phyloP scores from a whole-genome alignment of 2,329 filamentous ascomycete species.

The Akanthomyces lecanii region DNA sequence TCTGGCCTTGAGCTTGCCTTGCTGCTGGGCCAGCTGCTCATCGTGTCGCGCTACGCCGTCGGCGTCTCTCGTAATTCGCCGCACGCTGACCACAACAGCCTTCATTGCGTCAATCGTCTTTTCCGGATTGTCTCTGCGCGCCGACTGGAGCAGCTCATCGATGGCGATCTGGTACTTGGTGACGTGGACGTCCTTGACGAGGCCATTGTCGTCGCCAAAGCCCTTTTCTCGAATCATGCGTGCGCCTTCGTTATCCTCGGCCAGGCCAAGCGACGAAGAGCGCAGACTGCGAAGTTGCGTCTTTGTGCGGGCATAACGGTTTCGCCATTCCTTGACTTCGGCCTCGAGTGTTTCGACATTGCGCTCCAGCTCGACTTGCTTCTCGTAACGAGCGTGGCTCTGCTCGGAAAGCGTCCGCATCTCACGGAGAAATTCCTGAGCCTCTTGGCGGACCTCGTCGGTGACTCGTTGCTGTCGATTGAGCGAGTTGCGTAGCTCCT shows the following conservation, averaged over 20 bases:
- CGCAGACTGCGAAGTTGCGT: slow-evolving; percentile 80
- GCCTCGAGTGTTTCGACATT: slow-evolving; percentile 73
- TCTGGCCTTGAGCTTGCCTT: slow-evolving; percentile 68
- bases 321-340: slow-evolving; percentile 86
- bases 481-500: slow-evolving; percentile 60
- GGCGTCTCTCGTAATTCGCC: slow-evolving; percentile 79
- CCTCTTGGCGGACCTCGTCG: slow-evolving; percentile 80
- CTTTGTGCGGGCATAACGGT: slow-evolving; percentile 81
- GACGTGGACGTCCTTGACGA: slow-evolving; percentile 87
- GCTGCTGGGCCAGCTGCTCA: slow-evolving; percentile 52
- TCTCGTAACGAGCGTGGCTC: slow-evolving; percentile 72
- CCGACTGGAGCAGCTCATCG: slow-evolving; percentile 79
- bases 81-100: slow-evolving; percentile 73
- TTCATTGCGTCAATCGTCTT: slow-evolving; percentile 84
- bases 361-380: slow-evolving; percentile 71
- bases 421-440: slow-evolving; percentile 76
- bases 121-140: slow-evolving; percentile 68
- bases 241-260: slow-evolving; percentile 65
- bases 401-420: slow-evolving; percentile 84
- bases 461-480: slow-evolving; percentile 76
- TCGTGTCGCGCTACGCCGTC: slow-evolving; percentile 53
- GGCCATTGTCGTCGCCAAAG: slow-evolving; percentile 66
- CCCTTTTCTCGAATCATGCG: slow-evolving; percentile 61
- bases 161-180: slow-evolving; percentile 94
- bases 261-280: slow-evolving; percentile 72